phyloP scores from a whole-genome alignment of 2,329 filamentous ascomycete genomes.

The Xylaria sp. region DNA sequence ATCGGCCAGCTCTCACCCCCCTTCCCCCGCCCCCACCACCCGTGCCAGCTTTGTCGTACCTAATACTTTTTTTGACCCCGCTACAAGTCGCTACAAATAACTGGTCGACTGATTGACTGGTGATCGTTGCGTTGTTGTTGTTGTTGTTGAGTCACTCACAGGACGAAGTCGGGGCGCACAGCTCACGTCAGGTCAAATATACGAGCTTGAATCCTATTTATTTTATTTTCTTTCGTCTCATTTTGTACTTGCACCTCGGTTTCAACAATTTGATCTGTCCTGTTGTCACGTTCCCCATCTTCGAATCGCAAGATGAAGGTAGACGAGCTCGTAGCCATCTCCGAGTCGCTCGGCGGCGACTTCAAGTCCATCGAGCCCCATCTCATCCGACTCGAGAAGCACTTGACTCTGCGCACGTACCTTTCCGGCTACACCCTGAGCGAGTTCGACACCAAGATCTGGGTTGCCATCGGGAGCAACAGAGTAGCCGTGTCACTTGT shows the following conservation, averaged over 20 bases:
- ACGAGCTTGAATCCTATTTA: not conserved
- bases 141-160: constrained; percentile 35
- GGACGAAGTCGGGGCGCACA: constrained; percentile 8
- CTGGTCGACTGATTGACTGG: constrained; percentile 13
- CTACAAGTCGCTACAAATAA: constrained; percentile 38
- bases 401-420: constrained; percentile 87
- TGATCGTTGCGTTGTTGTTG: constrained; percentile 19
- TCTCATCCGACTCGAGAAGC: constrained; percentile 82
- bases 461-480: constrained; percentile 85
- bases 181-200: not conserved
- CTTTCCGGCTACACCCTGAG: constrained; percentile 83
- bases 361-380: constrained; percentile 84
- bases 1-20: constrained; percentile 3
- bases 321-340: constrained; percentile 65
- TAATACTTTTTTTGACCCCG: constrained; percentile 41
- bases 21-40: not conserved
- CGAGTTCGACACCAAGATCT: constrained; percentile 82
- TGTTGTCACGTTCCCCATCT: not conserved
- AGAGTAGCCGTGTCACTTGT: constrained; percentile 84
- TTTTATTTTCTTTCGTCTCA: not conserved
- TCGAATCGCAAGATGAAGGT: constrained; percentile 62
- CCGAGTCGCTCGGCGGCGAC: constrained; percentile 68
- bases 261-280: not conserved
- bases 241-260: not conserved
- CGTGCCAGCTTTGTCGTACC: constrained; percentile 10